Percentiles rank a stretch among this genome's conserved stretches.
phyloP scores from a whole-genome alignment of 352 stramenopile species.

The Phytophthora palmivora region DNA sequence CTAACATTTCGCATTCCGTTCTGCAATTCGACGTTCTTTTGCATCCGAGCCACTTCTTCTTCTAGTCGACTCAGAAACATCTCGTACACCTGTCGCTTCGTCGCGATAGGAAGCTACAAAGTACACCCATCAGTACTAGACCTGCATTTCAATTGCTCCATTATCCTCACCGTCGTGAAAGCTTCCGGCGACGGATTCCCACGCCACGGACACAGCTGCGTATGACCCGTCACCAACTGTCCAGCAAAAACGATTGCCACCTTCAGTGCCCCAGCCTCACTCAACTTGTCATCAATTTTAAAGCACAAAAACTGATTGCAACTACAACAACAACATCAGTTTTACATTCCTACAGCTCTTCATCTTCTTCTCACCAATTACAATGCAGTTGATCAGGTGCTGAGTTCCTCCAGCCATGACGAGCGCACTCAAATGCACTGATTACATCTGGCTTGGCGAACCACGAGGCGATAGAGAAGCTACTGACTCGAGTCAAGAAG shows the following conservation, averaged over 20 bases:
- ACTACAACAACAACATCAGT: slow-evolving; percentile 31
- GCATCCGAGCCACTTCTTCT: slow-evolving; percentile 16
- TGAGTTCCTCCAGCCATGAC: slow-evolving; percentile 62
- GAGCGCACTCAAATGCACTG: slow-evolving; percentile 53
- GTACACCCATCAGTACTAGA: background rate
- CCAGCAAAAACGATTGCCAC: slow-evolving; percentile 50
- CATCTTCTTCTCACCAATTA: slow-evolving; percentile 29
- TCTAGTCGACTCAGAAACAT: slow-evolving; percentile 31
- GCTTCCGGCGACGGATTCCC: slow-evolving; percentile 61
- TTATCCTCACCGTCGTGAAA: slow-evolving; percentile 55
- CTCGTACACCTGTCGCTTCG: slow-evolving; percentile 40
- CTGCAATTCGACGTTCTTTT: slow-evolving; percentile 20
- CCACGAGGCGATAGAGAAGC: slow-evolving; percentile 64
- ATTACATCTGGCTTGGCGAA: slow-evolving; percentile 67
- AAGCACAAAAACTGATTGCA: slow-evolving; percentile 62
- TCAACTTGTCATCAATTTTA: slow-evolving; percentile 57
- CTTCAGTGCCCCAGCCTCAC: slow-evolving; percentile 40
- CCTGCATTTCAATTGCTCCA: background rate
- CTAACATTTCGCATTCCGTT: slow-evolving; percentile 24
- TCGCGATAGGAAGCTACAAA: slow-evolving; percentile 43
- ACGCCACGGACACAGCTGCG: slow-evolving; percentile 61
- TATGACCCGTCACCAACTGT: slow-evolving; percentile 51
- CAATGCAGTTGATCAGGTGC: slow-evolving; percentile 55
- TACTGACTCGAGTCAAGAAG: slow-evolving; percentile 61
- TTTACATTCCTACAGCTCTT: background rate